phyloP scores from a whole-genome alignment of 2,329 filamentous ascomycete species.

The Chaetomium strumarium region DNA sequence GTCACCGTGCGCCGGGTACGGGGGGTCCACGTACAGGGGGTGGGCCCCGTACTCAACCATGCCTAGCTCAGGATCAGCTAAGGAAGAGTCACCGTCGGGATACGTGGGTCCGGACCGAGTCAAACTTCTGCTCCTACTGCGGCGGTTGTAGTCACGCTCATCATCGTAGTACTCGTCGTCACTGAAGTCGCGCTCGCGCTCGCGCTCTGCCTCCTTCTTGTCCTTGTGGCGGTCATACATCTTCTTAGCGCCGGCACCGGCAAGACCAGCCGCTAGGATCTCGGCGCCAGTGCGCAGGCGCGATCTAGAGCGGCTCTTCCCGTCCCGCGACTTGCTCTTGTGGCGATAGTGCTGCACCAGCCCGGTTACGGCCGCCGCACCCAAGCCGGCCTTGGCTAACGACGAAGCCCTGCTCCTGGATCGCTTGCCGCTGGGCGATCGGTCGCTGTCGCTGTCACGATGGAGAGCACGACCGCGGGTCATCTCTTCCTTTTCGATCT shows the following conservation, averaged over 20 bases:
- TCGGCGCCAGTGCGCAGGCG: constrained; percentile 52
- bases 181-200: constrained; percentile 29
- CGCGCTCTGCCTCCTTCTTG: constrained; percentile 46
- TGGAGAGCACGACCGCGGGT: constrained; percentile 51
- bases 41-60: constrained; percentile 61
- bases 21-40: constrained; percentile 43
- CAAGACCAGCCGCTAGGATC: constrained; percentile 54
- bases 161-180: constrained; percentile 32
- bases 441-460: constrained; percentile 35
- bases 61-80: constrained; percentile 61
- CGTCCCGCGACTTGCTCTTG: constrained; percentile 44
- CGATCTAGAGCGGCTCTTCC: constrained; percentile 33
- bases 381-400: constrained; percentile 52
- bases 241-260: constrained; percentile 55
- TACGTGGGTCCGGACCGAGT: constrained; percentile 40
- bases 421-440: constrained; percentile 39
- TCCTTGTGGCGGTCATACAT: constrained; percentile 56
- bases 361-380: constrained; percentile 52
- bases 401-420: constrained; percentile 43
- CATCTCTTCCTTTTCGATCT: constrained; percentile 54
- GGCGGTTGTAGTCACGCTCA: constrained; percentile 33
- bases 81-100: constrained; percentile 28
- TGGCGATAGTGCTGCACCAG: constrained; percentile 52
- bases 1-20: constrained; percentile 29
- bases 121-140: constrained; percentile 31